A percentile compares a stretch with the other conserved stretches of the same genome.
These are phyloP conservation scores for Collybia sordida DNA, from an alignment of 768 basidiomycete species.

Conservation along the genomic window DNA sequence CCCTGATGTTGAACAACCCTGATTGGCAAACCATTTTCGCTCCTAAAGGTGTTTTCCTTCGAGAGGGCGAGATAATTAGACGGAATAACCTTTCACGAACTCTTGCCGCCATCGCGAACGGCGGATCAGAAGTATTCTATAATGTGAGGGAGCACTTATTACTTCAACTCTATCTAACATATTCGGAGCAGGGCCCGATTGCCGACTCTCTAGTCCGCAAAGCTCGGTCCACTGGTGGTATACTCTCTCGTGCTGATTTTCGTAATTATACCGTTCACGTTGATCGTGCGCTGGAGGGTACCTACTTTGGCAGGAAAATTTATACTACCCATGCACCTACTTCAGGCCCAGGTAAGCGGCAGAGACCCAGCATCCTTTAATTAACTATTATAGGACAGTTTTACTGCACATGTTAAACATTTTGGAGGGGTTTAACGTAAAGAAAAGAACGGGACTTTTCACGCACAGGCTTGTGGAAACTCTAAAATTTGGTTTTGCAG, in stretches of 20 bases:
- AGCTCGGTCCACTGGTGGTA: slow-evolving; percentile 70
- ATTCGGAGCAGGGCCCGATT: slow-evolving; percentile 61
- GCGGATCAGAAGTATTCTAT: slow-evolving; percentile 86
- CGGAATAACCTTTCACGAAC: slow-evolving; percentile 79
- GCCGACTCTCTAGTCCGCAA: slow-evolving; percentile 78
- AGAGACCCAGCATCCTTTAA: not conserved
- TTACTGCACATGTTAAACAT: slow-evolving; percentile 91
- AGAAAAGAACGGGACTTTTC: slow-evolving; percentile 59
- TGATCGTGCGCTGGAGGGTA: slow-evolving; percentile 71
- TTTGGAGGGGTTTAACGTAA: slow-evolving; percentile 68
- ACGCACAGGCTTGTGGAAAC: slow-evolving; percentile 82
- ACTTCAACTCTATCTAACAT: slow-evolving; percentile 12
- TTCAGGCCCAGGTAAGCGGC: slow-evolving; percentile 63
- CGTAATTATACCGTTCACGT: slow-evolving; percentile 68
- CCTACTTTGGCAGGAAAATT: slow-evolving; percentile 73
- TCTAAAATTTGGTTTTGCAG: slow-evolving; percentile 70
- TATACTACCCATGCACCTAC: slow-evolving; percentile 87
- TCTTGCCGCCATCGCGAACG: slow-evolving; percentile 65
- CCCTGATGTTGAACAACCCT: slow-evolving; percentile 62
- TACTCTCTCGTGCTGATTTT: slow-evolving; percentile 76
- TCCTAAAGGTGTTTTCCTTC: slow-evolving; percentile 66
- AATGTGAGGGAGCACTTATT: slow-evolving; percentile 38
- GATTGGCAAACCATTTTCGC: slow-evolving; percentile 88
- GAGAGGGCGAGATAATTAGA: slow-evolving; percentile 72
- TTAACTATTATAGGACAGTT: slow-evolving; percentile 34